A percentile compares a stretch with the other conserved stretches of the same genome.
These are phyloP conservation scores for Kodamaea alishanica DNA, from an alignment of 1,139 yeast species.

Conservation along the genomic window DNA sequence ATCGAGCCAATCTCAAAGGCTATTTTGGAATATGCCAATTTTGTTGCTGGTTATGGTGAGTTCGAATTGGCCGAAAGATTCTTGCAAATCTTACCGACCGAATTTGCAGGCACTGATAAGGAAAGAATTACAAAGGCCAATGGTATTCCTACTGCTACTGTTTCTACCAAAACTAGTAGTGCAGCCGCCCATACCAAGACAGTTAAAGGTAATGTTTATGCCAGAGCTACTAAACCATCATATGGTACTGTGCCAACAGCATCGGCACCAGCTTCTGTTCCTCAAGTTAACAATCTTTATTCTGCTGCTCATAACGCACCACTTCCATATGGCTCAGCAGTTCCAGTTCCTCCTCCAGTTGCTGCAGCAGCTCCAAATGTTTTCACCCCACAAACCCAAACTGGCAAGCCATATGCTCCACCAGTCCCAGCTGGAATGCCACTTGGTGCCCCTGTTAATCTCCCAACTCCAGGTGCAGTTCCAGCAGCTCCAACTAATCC, in stretches of 20 bases:
- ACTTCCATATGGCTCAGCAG: conserved; percentile 1
- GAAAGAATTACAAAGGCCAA: conserved; percentile 72
- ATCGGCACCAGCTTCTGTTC: conserved; percentile 5
- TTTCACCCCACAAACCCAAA: conserved; percentile 14
- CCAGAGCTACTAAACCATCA: conserved; percentile 9
- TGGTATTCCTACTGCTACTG: conserved; percentile 7
- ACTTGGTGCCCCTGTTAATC: conserved; percentile 2
- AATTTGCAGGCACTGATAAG: conserved; percentile 57
- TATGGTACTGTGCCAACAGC: conserved; percentile 7
- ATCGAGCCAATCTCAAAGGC: conserved; percentile 54
- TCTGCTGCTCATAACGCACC: conserved; percentile 2
- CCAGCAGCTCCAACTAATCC: conserved; percentile 19
- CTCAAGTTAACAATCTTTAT: conserved; percentile 5
- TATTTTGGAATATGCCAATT: conserved; percentile 72
- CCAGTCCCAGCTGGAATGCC: conserved; percentile 8
- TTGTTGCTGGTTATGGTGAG: conserved; percentile 80
- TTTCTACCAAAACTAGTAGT: conserved; percentile 7
- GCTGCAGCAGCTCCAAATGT: conserved; percentile 9
- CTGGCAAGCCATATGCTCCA: conserved; percentile 6
- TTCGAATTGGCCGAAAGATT: conserved; percentile 76
- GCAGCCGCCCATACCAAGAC: conserved; percentile 6
- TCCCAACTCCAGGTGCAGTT: neutral
- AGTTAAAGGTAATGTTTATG: conserved; percentile 8
- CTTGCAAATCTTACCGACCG: conserved; percentile 64
- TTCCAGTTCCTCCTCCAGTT: conserved; percentile 11